Evolutionary conservation across 2,329 filamentous ascomycete species (phyloP), one percentile per base, ranked within the genome.

Genomic region (Trichophyton simii): DNA sequence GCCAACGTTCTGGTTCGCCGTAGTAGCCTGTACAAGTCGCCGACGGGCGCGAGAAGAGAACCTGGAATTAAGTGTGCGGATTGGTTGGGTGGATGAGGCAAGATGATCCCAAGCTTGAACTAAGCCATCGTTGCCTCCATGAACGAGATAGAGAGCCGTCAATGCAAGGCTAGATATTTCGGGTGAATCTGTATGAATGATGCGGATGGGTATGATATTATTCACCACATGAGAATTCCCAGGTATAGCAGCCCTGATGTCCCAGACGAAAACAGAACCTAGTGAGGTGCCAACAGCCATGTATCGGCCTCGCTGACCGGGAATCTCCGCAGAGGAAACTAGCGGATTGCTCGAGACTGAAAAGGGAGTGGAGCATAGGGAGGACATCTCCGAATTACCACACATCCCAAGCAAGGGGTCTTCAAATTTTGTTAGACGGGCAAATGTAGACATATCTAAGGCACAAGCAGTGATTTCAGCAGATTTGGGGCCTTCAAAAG

Each of bases 71-170:
- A 99, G 79, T 0, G 91, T 97, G 44, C 91, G 85, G 59, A 97
- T 82, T 0, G 94, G 89, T 20, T 87, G 84, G 18, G 81, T 75
- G 0, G 82, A 87, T 1, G 92, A 97, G 0, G 87, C 89, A 55
- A 99, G 78, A n/a, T 88, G 89, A 76, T 99, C 94, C 94, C 94
- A 99, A 4, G 91, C 89, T 72, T 97, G 94, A 3, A 96, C 92
- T 2, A 97, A 82, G 0, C 94, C 92, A 74, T 99, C 94, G 66
- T 88, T 96, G 28, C 94, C 94, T 58, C 94, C 94, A 71, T 96
- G 89, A 5, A 97, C 88, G 15, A 99, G 76, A 70, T 95, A 95
- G 15, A 99, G 78, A 1, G 90, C 88, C 0, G 91, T 90, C 55
- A 96, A 73, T 4, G 87, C 94, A 15, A 99, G 74, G 63, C 86